Base-by-base conservation (phyloP, 2,329 filamentous ascomycete genomes). In the Apiospora hydei region DNA sequence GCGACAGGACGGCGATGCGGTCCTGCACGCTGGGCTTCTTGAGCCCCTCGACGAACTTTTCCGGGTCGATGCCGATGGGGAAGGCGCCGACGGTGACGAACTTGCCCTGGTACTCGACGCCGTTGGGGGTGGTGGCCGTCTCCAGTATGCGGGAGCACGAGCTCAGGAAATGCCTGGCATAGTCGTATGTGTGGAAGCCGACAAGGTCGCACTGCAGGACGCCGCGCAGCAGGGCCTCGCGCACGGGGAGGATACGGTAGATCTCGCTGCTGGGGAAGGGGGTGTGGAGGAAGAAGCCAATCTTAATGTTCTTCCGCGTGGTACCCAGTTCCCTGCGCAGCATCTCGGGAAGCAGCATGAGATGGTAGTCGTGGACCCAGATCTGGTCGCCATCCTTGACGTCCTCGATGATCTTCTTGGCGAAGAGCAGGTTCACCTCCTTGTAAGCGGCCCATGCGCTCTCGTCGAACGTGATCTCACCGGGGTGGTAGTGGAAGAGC, bases 101-200 rank as follows among this genome's bases (percentile, higher is more conserved):
- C 80, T 93, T 95, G 75, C 93, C 93, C 75, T 96, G 90, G 84
- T 94, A 98, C 73, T 97, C 94, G 75, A 98, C 94, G 16, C 95
- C 95, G 78, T 97, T 98, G 0, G 96, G 96, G 0, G 95, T 97
- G 0, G 96, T 98, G 0, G 90, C 85, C 1, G 92, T 90, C 75
- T 86, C 93, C 87, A 98, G 87, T 76, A 98, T 96, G 75, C 96
- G 92, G n/a, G 95, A 96, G 84, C 96, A 98, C 80, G 94, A 96
- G 84, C 95, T 98, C 76, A 99, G 85, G 85, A 98, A 99, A 84
- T 99, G 96, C 70, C 96, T 90, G n/a, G 95, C 96, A 80, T 99
- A 99, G 84, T 98, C 96, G 85, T 98, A 98, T 41, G 96, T 99
- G 84, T 99, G 96, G 86, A 99, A 98, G 44, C 96, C 96, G 80